Percentiles rank a stretch among this genome's conserved stretches.
Conservation (phyloP, 2,329 filamentous ascomycete species). For the Salinomyces thailandicus region DNA sequence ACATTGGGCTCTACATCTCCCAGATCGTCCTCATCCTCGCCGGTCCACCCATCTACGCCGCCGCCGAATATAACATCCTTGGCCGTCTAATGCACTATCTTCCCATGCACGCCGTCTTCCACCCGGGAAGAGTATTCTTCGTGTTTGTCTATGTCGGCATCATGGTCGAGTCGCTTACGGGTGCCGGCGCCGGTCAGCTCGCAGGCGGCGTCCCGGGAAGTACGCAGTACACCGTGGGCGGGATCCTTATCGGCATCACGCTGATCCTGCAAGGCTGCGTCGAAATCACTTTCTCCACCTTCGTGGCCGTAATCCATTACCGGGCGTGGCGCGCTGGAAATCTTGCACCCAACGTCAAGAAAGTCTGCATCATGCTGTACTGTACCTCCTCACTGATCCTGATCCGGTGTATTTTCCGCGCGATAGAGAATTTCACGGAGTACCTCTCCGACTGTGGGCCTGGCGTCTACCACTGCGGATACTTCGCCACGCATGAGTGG, state of each 20-base stretch:
- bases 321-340: conserved; percentile 30
- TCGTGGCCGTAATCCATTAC: conserved; percentile 37
- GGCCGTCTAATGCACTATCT: conserved; percentile 50
- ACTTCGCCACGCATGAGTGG: conserved; percentile 34
- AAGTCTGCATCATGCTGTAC: conserved; percentile 36
- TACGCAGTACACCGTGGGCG: conserved; percentile 5
- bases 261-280: conserved; percentile 39
- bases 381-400: conserved; percentile 37
- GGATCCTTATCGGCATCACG: conserved; percentile 32
- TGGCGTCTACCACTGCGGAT: conserved; percentile 22
- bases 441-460: conserved; percentile 8
- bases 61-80: conserved; percentile 51
- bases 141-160: conserved; percentile 43
- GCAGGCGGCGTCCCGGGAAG: conserved; percentile 14
- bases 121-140: conserved; percentile 47
- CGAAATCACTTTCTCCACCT: conserved; percentile 36
- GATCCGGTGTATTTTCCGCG: conserved; percentile 40
- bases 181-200: conserved; percentile 37
- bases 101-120: conserved; percentile 46
- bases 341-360: conserved; percentile 32
- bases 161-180: conserved; percentile 40
- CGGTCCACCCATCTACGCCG: conserved; percentile 43
- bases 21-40: conserved; percentile 32
- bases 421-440: conserved; percentile 36
- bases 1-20: conserved; percentile 37